Conservation (phyloP, 1,284 basidiomycete species). For the Grifola frondosa region DNA sequence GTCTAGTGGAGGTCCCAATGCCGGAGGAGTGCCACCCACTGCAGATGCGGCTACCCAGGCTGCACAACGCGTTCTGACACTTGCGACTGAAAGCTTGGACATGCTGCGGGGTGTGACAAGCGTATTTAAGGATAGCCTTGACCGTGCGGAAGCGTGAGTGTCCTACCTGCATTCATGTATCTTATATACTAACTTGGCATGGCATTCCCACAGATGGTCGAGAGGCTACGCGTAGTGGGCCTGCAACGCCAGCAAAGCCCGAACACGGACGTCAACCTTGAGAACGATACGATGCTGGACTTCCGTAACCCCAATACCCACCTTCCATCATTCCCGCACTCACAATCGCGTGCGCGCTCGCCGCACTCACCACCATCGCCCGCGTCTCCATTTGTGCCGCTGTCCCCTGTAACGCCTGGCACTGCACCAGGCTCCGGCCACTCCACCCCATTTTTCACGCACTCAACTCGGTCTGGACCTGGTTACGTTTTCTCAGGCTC, state of each 20-base stretch:
- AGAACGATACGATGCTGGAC: slow-evolving; percentile 15
- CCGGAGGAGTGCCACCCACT: slow-evolving; percentile 36
- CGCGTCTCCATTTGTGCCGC: slow-evolving; percentile 21
- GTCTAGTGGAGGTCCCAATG: slow-evolving; percentile 15
- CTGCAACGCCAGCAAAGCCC: slow-evolving; percentile 54
- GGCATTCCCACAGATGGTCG: slow-evolving; percentile 57
- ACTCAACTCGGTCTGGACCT: slow-evolving; percentile 15
- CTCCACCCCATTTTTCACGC: slow-evolving; percentile 20
- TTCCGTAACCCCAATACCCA: slow-evolving; percentile 19
- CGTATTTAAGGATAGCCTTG: slow-evolving; percentile 85
- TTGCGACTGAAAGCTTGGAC: slow-evolving; percentile 88
- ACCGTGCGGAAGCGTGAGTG: slow-evolving; percentile 83
- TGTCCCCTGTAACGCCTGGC: slow-evolving; percentile 15
- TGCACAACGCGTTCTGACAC: slow-evolving; percentile 78
- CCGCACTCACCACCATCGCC: slow-evolving; percentile 25
- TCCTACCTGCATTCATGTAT: slow-evolving; percentile 7
- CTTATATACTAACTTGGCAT: not conserved
- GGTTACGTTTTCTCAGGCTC: slow-evolving; percentile 18
- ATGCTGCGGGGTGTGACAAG: slow-evolving; percentile 87
- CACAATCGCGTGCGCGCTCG: slow-evolving; percentile 10
- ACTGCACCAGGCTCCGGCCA: slow-evolving; percentile 19
- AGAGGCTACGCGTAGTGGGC: slow-evolving; percentile 72
- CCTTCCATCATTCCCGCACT: slow-evolving; percentile 11
- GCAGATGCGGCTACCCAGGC: slow-evolving; percentile 63
- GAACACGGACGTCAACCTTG: slow-evolving; percentile 13